Evolutionary conservation across 345 rosid genomes (phyloP).

Genomic region (Euclidium syriacum): DNA sequence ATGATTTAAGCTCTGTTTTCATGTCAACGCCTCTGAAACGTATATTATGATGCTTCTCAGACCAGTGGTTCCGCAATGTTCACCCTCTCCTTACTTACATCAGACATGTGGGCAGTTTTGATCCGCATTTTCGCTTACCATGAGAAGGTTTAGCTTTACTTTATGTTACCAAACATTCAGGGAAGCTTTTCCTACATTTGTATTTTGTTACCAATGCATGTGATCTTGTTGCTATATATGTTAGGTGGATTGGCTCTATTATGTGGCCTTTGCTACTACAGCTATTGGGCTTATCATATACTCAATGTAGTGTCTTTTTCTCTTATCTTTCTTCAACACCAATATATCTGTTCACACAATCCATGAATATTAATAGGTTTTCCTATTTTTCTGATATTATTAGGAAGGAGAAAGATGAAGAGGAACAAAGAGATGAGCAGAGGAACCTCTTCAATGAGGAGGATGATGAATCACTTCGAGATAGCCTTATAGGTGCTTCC

Average conservation of each 20-base stretch:
- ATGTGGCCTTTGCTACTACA: conserved; percentile 72
- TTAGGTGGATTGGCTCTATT: conserved; percentile 91
- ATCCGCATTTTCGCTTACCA: conserved; percentile 84
- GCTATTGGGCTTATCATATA: conserved; percentile 62
- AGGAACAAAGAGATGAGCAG: conserved; percentile 21
- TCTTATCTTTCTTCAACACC: background rate
- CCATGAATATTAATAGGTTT: too few relatives aligned
- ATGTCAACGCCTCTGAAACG: background rate
- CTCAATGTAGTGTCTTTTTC: conserved; percentile 46
- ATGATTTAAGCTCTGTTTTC: background rate
- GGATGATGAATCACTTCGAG: background rate
- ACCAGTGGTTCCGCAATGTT: conserved; percentile 81
- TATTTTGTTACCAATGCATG: background rate
- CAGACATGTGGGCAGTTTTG: conserved; percentile 94
- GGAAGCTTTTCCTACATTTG: background rate
- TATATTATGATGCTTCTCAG: too few relatives aligned
- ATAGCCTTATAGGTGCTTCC: background rate
- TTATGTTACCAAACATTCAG: background rate
- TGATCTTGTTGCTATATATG: background rate
- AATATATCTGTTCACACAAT: background rate
- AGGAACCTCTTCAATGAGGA: conserved; percentile 43
- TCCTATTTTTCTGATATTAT: background rate
- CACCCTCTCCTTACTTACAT: conserved; percentile 79
- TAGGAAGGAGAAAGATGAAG: conserved; percentile 15
- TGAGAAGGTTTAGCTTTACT: conserved; percentile 56